Evolutionary conservation across 2,329 filamentous ascomycete species (phyloP), one percentile per base, ranked within the genome.

Genomic region (Venturia carpophila): DNA sequence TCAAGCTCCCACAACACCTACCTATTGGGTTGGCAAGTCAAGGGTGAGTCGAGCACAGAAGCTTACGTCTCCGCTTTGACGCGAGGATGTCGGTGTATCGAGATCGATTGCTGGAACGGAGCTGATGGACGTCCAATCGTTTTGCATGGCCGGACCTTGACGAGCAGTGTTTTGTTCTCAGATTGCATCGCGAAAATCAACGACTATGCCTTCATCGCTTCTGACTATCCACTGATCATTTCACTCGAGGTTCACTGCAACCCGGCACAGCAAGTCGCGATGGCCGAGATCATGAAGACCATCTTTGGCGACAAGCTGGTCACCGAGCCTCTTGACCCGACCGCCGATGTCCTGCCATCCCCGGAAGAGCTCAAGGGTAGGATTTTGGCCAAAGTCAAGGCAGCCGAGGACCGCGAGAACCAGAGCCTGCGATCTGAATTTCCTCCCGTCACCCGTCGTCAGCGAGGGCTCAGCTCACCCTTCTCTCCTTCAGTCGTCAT

Each of bases 1-100:
- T 97, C 93, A 1, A 97, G 92, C 79, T 97, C 94, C 1, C 94
- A 99, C 81, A 99, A 99, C 76, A 99, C 94, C 0, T 99, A 99
- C 72, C 86, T 99, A 0, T 82, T 95, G 5, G 94, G 94, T 17
- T 87, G 92, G 64, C 94, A 99, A 75, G 87, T 97, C 1, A 89
- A 87, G 13, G 93, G 93, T 37, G 85, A 90, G 56, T 97, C 94
- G 1, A 97, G 92, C 72, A 90, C 95, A 1, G 94, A 99, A 75
- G 92, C 92, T 55, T 99, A 99, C 77, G 95, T 97, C 70, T 87
- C 87, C 10, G 91, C 92, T 3, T 83, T 99, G 7, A 87, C 90
- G 68, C 88, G 90, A 67, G 92, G 92, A 10, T 99, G 94, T 74
- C 89, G 94, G 62, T 97, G 94, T 75, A 88, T 99, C 58, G 94